Percentiles rank a stretch among this genome's conserved stretches.
Evolutionary conservation across 257 asterid genomes (phyloP).

Genomic region (Salvia hispanica): DNA sequence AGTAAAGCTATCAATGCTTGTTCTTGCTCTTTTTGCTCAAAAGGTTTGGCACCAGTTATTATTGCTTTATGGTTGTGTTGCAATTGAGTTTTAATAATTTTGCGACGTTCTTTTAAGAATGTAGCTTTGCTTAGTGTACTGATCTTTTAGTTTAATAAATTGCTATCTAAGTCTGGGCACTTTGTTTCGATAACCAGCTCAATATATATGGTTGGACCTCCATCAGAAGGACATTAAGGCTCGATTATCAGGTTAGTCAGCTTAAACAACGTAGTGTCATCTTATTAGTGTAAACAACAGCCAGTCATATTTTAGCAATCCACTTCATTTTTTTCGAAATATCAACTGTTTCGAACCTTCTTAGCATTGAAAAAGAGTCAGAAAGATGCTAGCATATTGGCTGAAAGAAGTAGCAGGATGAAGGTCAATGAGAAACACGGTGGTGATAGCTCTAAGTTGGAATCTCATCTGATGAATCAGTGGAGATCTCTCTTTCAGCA

Average conservation of each 20-base stretch:
- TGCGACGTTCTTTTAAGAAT: conserved; percentile 3
- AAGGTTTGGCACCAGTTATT: conserved; percentile 48
- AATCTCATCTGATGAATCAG: conserved; percentile 57
- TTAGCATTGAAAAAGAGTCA: conserved; percentile 70
- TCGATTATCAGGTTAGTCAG: conserved; percentile 65
- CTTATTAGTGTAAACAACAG: conserved; percentile 46
- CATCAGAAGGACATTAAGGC: conserved; percentile 78
- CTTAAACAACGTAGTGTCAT: conserved; percentile 48
- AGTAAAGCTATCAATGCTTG: conserved; percentile 57
- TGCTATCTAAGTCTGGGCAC: conserved; percentile 27
- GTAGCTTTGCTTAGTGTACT: background rate
- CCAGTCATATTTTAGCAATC: background rate
- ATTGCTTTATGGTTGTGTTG: conserved; percentile 12
- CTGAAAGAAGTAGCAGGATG: conserved; percentile 58
- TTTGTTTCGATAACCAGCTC: conserved; percentile 56
- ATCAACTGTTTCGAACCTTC: background rate
- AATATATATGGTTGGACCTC: conserved; percentile 80
- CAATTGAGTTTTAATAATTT: conserved; percentile 13
- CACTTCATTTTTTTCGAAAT: background rate
- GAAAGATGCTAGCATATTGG: conserved; percentile 75
- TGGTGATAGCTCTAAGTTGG: conserved; percentile 46
- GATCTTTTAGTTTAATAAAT: conserved; percentile 14
- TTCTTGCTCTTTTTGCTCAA: conserved; percentile 79
- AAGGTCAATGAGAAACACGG: conserved; percentile 42
- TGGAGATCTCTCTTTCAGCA: conserved; percentile 81